Evolutionary conservation across 371 early-diverging fungal species (phyloP).

Genomic region (Syncephalastrum monosporum): DNA sequence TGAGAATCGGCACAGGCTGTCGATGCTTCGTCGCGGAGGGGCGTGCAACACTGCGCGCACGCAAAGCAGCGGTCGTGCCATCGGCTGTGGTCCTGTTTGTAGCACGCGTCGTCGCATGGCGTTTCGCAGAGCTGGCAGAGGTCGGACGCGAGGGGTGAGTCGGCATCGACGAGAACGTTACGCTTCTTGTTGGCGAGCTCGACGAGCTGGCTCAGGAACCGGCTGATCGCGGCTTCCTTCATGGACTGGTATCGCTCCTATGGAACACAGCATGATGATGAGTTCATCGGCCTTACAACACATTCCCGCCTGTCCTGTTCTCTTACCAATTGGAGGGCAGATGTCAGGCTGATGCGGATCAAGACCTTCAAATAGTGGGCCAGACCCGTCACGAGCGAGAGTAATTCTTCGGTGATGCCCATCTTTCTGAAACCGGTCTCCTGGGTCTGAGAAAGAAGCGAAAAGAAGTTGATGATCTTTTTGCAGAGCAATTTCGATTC

Average conservation of each 20-base stretch:
- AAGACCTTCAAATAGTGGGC: constrained; percentile 92
- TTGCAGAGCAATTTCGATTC: constrained; percentile 93
- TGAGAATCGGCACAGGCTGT: constrained; percentile 46
- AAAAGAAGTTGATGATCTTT: constrained; percentile 90
- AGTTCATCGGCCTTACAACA: background rate
- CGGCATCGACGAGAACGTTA: constrained; percentile 17
- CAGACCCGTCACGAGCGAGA: constrained; percentile 89
- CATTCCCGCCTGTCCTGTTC: background rate
- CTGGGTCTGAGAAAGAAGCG: constrained; percentile 81
- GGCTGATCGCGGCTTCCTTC: constrained; percentile 45
- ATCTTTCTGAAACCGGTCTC: constrained; percentile 61
- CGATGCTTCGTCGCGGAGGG: constrained; percentile 52
- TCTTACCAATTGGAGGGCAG: constrained; percentile 79
- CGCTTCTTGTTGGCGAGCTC: constrained; percentile 54
- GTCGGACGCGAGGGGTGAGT: constrained; percentile 57
- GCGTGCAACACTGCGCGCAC: constrained; percentile 65
- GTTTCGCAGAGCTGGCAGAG: constrained; percentile 72
- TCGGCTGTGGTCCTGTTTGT: constrained; percentile 53
- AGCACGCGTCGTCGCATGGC: constrained; percentile 85
- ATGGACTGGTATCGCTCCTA: too few relatives aligned
- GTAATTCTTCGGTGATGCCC: constrained; percentile 86
- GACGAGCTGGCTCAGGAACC: constrained; percentile 63
- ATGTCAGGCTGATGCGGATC: constrained; percentile 87
- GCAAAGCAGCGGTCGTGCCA: constrained; percentile 86
- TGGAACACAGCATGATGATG: too few relatives aligned